Conservation (phyloP, 331 rosid genomes). For the Malus hybrid region DNA sequence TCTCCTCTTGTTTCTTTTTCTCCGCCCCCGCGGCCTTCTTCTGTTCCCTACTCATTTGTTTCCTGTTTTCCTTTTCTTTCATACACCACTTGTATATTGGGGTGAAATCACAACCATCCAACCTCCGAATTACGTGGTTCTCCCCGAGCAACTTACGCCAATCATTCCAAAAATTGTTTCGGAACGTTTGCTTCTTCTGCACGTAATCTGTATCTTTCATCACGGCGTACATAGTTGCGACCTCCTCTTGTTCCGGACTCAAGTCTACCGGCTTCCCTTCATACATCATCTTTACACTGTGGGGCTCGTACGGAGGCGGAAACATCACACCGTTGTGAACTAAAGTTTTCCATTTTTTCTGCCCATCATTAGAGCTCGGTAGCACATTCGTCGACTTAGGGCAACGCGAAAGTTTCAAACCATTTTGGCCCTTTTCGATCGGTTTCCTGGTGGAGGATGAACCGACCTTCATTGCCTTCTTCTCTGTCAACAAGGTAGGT, state of each 20-base stretch:
- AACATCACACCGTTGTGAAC: slow-evolving; percentile 90
- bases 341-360: slow-evolving; percentile 89
- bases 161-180: slow-evolving; percentile 93
- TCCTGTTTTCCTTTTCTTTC: slow-evolving; percentile 77
- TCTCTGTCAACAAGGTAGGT: slow-evolving; percentile 25
- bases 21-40: slow-evolving; percentile 84
- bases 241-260: slow-evolving; percentile 94
- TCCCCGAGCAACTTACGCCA: slow-evolving; percentile 85
- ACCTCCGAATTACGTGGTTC: slow-evolving; percentile 72
- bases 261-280: slow-evolving; percentile 69
- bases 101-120: slow-evolving; percentile 82
- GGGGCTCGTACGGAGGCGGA: slow-evolving; percentile 75
- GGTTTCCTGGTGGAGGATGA: slow-evolving; percentile 50
- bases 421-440: slow-evolving; percentile 35
- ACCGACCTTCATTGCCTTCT: slow-evolving; percentile 31
- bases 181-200: slow-evolving; percentile 64
- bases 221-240: slow-evolving; percentile 91
- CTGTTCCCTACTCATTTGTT: slow-evolving; percentile 76
- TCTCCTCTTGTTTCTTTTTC: slow-evolving; percentile 82
- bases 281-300: slow-evolving; percentile 63
- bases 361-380: slow-evolving; percentile 92
- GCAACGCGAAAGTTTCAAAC: slow-evolving; percentile 46
- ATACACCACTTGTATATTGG: slow-evolving; percentile 87
- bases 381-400: slow-evolving; percentile 59
- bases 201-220: slow-evolving; percentile 96